phyloP scores from a whole-genome alignment of 1,284 basidiomycete genomes.

The Termitomyces sp. region DNA sequence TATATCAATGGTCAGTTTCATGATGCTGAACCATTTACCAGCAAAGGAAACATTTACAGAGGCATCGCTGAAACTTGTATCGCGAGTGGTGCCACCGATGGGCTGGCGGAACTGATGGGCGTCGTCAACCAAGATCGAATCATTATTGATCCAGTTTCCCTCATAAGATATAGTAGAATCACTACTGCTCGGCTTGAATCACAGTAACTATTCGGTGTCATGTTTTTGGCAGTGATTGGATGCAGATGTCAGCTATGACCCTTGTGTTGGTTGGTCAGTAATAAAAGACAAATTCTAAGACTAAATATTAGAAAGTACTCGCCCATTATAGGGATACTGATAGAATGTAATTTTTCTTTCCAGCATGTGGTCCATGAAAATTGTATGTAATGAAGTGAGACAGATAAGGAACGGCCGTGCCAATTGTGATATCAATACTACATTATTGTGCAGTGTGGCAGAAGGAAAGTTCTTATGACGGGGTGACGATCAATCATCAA shows the following conservation, averaged over 20 bases:
- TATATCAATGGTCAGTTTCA: not conserved
- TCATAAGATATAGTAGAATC: too few species aligned
- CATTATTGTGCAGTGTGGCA: not conserved
- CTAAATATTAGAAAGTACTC: not conserved
- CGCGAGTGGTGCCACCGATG: not conserved
- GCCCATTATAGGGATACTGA: not conserved
- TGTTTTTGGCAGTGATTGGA: not conserved
- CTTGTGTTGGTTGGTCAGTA: not conserved
- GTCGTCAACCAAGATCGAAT: not conserved
- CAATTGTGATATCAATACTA: not conserved
- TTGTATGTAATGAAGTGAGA: not conserved
- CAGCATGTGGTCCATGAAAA: not conserved
- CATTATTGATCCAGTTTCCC: not conserved
- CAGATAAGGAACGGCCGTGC: not conserved
- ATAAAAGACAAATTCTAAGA: not conserved
- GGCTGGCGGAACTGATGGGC: not conserved
- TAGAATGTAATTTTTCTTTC: not conserved
- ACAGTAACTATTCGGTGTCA: too few species aligned
- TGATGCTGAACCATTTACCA: not conserved
- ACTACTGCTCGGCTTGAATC: too few species aligned
- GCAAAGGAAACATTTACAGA: not conserved
- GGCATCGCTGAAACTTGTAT: not conserved
- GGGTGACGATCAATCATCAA: not conserved
- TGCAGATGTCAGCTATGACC: not conserved
- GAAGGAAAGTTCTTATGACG: not conserved